Base-by-base conservation (phyloP, 192 early-diverging fungal species). In the Bifiguratus adelaidae region DNA sequence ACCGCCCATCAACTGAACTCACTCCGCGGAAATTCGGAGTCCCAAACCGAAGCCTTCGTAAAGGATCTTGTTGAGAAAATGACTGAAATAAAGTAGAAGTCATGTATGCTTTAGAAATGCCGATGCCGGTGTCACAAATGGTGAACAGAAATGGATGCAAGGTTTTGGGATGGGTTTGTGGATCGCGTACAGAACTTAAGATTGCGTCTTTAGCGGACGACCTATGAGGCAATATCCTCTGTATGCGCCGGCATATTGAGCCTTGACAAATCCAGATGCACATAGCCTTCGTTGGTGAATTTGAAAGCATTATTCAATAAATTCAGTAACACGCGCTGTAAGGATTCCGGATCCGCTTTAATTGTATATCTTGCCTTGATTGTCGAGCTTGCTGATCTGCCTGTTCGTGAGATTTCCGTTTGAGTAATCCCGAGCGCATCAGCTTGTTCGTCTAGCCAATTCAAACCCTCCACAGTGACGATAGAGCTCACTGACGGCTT, bases 301-400 rank as follows among this genome's bases (percentile, higher is more conserved):
- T 73, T 76, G 33, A 76, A 48, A 7, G 68, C 60, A 41, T 76
- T 76, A n/a, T n/a, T n/a, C n/a, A n/a, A n/a, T n/a, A n/a, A n/a
- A n/a, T n/a, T n/a, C n/a, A n/a, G n/a, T n/a, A n/a, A n/a, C n/a
- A n/a, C n/a, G n/a, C n/a, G n/a, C n/a, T n/a, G n/a, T n/a, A n/a
- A n/a, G n/a, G n/a, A n/a, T n/a, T n/a, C n/a, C n/a, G n/a, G n/a
- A n/a, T n/a, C n/a, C n/a, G n/a, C n/a, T n/a, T n/a, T n/a, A n/a
- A n/a, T n/a, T n/a, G n/a, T n/a, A n/a, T n/a, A n/a, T n/a, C n/a
- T n/a, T n/a, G n/a, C n/a, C n/a, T n/a, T n/a, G n/a, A n/a, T n/a
- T n/a, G n/a, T n/a, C n/a, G n/a, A n/a, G n/a, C n/a, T n/a, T n/a
- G n/a, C n/a, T n/a, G n/a, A n/a, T n/a, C n/a, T n/a, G n/a, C n/a